Evolutionary conservation across 2,329 filamentous ascomycete genomes (phyloP), one percentile per base, ranked within the genome.

Genomic region (Fusarium guadeloupense): DNA sequence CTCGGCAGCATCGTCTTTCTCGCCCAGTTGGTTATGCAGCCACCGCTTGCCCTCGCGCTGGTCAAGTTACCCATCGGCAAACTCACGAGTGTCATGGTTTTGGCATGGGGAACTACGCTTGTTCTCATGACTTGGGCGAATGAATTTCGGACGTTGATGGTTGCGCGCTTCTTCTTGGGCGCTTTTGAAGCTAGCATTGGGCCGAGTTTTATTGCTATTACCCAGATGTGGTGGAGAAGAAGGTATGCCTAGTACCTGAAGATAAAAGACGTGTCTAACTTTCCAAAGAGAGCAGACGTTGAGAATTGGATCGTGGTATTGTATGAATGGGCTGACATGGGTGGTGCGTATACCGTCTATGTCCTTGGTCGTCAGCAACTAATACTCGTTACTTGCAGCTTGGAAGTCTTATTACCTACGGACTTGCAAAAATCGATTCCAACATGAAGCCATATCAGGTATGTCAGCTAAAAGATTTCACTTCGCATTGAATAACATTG

Each of bases 61-160:
- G 85, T 88, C 54, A 86, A 85, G 64, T 74, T 88, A 3, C 85
- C 83, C 2, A 80, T 87, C 31, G 85, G 83, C 30, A 87, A 88
- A 63, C 85, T 88, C 46, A 80, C 83, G 20, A 83, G 82, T 80
- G 83, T 81, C 13, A 78, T 85, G 46, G 79, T 86, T 0, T 69
- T 85, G 4, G 75, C 79, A 9, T 87, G 85, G 85, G 85, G 84
- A 1, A 59, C 80, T 7, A 80, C 81, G 0, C 71, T 85, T 31
- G 72, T 80, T 0, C 75, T 76, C 30, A 85, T 85, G 82, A 78
- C 82, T 0, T 81, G 81, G 38, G 81, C 82, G 4, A 75, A 76
- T 19, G 78, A 73, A 28, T 88, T 85, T 65, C 69, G 68, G 1
- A 75, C 76, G 0, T 71, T 87, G 31, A 76, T 86, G 68, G 77